Base-by-base conservation (phyloP, 2,329 filamentous ascomycete species). In the Ophiostoma pallidulum region DNA sequence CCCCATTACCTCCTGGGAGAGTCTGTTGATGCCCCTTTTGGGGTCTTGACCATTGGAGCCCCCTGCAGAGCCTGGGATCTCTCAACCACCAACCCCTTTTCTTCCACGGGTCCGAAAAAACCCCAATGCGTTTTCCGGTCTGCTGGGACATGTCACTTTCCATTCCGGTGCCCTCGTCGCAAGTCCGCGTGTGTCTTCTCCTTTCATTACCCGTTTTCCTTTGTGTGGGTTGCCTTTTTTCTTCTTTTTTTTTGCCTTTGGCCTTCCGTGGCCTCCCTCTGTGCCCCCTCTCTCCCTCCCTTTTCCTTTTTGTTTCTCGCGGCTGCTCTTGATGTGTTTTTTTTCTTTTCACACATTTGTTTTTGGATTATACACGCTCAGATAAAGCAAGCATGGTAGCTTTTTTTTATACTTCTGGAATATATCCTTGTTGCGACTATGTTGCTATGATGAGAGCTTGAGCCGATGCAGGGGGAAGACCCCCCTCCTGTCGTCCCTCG, bases 321-420 rank as follows among this genome's bases (percentile, higher is more conserved):
- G 41, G 16, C 24, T 46, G n/a, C 13, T n/a, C 28, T 41, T 18
- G 7, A 18, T 8, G 19, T n/a, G 10, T 29, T 14, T 38, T 38
- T 13, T 20, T 33, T 14, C 22, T 22, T 18, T 26, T 28, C 6
- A 3, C 24, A 9, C 7, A 8, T 41, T 26, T 7, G n/a, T n/a
- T 37, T n/a, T 43, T 43, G 37, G 45, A 35, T 35, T 41, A 40
- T 35, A 18, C 22, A 26, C 32, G 45, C 38, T 31, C 45, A 47
- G 38, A 38, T 38, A 37, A 18, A 32, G 45, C 39, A 41, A 41
- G 40, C 39, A 43, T 38, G 33, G n/a, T 28, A 8, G 12, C 2
- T 28, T 41, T 44, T 8, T 40, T 36, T 28, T 39, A 24, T 42
- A 5, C 8, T 36, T 12, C 18, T 31, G n/a, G n/a, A n/a, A n/a